These are phyloP conservation scores for Sporobolomyces pararoseus DNA, from an alignment of 768 basidiomycete genomes.

Conservation along the genomic window DNA sequence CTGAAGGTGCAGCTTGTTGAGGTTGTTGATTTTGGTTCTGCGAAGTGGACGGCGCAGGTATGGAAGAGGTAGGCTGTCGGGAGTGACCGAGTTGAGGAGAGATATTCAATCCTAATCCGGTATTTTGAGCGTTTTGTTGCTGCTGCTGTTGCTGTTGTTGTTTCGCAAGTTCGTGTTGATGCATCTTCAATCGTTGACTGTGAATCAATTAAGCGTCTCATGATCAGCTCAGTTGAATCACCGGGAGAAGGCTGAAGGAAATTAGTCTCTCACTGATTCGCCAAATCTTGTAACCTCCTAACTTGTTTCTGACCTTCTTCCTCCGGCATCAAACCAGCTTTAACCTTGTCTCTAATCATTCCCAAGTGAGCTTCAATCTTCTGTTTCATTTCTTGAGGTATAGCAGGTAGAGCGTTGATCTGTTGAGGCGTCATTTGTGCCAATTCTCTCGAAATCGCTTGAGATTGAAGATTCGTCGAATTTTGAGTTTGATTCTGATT, in stretches of 20 bases:
- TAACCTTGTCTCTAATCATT: constrained; percentile 14
- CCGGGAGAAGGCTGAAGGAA: not conserved
- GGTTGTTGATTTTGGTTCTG: constrained; percentile 7
- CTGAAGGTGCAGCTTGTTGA: not conserved
- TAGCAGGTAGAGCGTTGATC: constrained; percentile 21
- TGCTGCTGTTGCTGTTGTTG: constrained; percentile 3
- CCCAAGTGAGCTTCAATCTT: constrained; percentile 30
- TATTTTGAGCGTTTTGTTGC: constrained; percentile 3
- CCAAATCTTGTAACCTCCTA: constrained; percentile 26
- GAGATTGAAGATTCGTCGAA: not conserved
- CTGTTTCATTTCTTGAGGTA: constrained; percentile 30
- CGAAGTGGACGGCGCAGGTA: not conserved
- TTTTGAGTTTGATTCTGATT: not conserved
- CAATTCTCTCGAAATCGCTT: not conserved
- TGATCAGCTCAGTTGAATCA: not conserved
- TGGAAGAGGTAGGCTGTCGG: not conserved
- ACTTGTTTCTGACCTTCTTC: constrained; percentile 28
- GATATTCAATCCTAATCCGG: constrained; percentile 28
- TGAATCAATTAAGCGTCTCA: not conserved
- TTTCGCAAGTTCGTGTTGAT: constrained; percentile 19
- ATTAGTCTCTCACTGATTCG: constrained; percentile 22
- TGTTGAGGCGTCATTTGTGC: constrained; percentile 21
- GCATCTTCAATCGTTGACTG: constrained; percentile 18
- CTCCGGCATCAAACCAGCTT: constrained; percentile 5
- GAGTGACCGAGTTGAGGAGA: constrained; percentile 16